Evolutionary conservation across 2,329 filamentous ascomycete species (phyloP), one percentile per base, ranked within the genome.

Genomic region (Aspergillus brasiliensis): DNA sequence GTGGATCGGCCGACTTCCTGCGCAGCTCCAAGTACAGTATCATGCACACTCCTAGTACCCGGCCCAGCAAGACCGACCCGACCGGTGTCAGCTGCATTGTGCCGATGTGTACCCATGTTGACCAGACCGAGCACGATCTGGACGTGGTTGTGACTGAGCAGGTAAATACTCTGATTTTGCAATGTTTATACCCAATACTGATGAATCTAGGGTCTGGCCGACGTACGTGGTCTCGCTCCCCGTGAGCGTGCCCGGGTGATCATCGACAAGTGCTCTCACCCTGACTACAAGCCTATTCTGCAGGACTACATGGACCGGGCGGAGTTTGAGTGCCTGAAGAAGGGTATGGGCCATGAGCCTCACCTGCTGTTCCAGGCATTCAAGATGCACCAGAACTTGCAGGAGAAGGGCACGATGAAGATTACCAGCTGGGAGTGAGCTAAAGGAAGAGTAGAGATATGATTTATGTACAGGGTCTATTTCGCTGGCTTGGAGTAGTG

Each of bases 41-140:
- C 82, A 96, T 96, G 92, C 92, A 96, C 82, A 96, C 92, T 1
- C 92, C 92, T 1, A 91, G 87, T 19, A 89, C 90, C 1, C 85
- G 92, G 21, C 91, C 91, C 10, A 87, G 85, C 70, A 96, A 95
- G 84, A 89, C 85, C 13, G 92, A 96, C 75, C 91, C 91, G 1
- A 86, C 87, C 59, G 92, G 92, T 66, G 86, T 96, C 58, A 88
- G 83, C 66, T 95, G 91, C 79, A 96, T 96, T 69, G 91, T 96
- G n/a, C 92, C 92, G 61, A 94, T 96, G 90, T 92, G 89, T 79
- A 96, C 91, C 3, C 92, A 96, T 78, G 83, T 96, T 66, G 92
- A 96, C 78, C 92, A 96, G 83, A 96, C 92, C 0, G 92, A 96
- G 80, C 92, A 96, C 77, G 92, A 96, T 74, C 84, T 96, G 40